Evolutionary conservation across 305 asterid species (phyloP).

Genomic region (Solanum hybrid): DNA sequence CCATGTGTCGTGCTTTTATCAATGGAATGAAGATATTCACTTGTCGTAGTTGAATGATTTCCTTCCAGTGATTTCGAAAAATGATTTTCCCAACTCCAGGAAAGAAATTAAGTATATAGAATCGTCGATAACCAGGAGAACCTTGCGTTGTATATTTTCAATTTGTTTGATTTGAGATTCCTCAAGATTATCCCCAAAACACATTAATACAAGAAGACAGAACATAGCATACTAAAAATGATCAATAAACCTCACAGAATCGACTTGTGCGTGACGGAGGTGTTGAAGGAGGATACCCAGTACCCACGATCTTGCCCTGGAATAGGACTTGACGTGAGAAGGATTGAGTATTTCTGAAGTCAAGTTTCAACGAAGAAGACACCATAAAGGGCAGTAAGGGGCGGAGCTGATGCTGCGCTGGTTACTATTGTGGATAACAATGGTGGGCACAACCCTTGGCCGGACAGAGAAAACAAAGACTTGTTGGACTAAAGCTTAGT

Average conservation of each 20-base stretch:
- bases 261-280: neutral
- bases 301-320: conserved; percentile 6
- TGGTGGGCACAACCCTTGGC: conserved; percentile 18
- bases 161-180: neutral
- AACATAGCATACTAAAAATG: conserved; percentile 4
- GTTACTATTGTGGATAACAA: conserved; percentile 10
- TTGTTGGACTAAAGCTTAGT: neutral
- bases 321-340: neutral
- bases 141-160: neutral
- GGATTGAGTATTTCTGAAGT: conserved; percentile 3
- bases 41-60: neutral
- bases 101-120: neutral
- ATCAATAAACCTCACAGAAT: neutral
- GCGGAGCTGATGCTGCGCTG: conserved; percentile 25
- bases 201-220: neutral
- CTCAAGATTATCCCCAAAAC: conserved; percentile 11
- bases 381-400: conserved; percentile 45
- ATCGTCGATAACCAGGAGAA: neutral
- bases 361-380: conserved; percentile 25
- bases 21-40: neutral
- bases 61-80: neutral
- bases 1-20: conserved; percentile 16
- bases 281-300: neutral
- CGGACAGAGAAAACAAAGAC: conserved; percentile 25
- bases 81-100: neutral